These are phyloP conservation scores for Eustoma russellianum DNA, from an alignment of 257 asterid genomes.

Conservation along the genomic window DNA sequence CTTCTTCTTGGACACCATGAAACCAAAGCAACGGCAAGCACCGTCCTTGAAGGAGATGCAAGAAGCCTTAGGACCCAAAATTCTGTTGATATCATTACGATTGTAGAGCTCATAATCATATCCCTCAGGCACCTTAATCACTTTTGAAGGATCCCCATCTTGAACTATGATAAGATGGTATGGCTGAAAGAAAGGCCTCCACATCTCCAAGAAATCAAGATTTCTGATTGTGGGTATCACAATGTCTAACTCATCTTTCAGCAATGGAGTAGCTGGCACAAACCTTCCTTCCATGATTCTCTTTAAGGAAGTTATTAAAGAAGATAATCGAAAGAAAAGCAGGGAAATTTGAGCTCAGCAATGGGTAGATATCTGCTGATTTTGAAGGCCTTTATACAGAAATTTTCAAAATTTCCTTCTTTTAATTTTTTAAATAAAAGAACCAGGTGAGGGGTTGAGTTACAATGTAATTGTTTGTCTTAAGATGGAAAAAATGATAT, in stretches of 20 bases:
- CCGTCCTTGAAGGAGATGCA: conserved; percentile 77
- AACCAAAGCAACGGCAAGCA: conserved; percentile 77
- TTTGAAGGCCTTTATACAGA: conserved; percentile 3
- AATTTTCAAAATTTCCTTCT: neutral
- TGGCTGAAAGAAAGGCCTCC: conserved; percentile 71
- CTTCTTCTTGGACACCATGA: conserved; percentile 85
- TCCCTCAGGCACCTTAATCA: conserved; percentile 53
- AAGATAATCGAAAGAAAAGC: neutral
- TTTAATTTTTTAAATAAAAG: too few species aligned
- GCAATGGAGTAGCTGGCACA: conserved; percentile 33
- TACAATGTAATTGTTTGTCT: too few species aligned
- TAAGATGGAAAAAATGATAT: too few species aligned
- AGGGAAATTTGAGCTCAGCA: neutral
- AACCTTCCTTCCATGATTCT: conserved; percentile 32
- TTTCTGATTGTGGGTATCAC: conserved; percentile 72
- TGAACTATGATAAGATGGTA: conserved; percentile 77
- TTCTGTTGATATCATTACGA: conserved; percentile 66
- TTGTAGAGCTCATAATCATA: conserved; percentile 68
- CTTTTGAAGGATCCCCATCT: conserved; percentile 69
- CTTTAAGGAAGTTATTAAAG: neutral
- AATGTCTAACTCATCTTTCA: conserved; percentile 68
- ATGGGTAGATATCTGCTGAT: neutral
- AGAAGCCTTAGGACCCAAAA: conserved; percentile 73
- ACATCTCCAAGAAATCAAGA: conserved; percentile 75
- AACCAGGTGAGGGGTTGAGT: too few species aligned